Percentiles rank a stretch among this genome's conserved stretches.
phyloP scores from a whole-genome alignment of 2,329 filamentous ascomycete species.

The Aspergillus brasiliensis region DNA sequence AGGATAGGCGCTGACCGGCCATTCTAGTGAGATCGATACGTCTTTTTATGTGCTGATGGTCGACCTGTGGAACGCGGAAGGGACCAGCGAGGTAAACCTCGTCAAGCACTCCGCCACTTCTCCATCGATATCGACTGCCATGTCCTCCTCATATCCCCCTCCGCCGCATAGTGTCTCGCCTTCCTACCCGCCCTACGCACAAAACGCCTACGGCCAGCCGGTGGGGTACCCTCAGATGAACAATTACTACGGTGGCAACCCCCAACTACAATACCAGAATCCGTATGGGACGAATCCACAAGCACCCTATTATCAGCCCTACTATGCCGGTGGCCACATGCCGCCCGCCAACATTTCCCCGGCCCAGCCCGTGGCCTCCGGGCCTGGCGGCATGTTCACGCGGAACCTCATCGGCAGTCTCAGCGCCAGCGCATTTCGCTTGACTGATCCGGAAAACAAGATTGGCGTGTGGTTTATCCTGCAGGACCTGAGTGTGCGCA shows the following conservation, averaged over 20 bases:
- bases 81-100: conserved; percentile 65
- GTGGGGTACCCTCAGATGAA: conserved; percentile 40
- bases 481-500: conserved; percentile 91
- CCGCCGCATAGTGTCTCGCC: conserved; percentile 42
- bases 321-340: conserved; percentile 37
- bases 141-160: conserved; percentile 72
- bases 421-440: conserved; percentile 81
- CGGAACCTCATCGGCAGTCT: conserved; percentile 92
- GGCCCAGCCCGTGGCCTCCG: conserved; percentile 41
- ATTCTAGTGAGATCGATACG: conserved; percentile 66
- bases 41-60: conserved; percentile 70
- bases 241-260: conserved; percentile 39
- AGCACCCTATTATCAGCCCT: conserved; percentile 35
- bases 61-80: conserved; percentile 67
- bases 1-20: conserved; percentile 16
- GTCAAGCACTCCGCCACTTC: conserved; percentile 66
- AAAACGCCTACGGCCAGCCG: conserved; percentile 45
- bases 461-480: conserved; percentile 96
- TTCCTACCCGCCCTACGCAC: conserved; percentile 40
- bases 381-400: conserved; percentile 82
- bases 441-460: conserved; percentile 76
- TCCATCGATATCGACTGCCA: conserved; percentile 80
- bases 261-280: conserved; percentile 38
- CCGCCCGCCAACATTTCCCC: conserved; percentile 39
- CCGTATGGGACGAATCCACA: conserved; percentile 34